phyloP scores from a whole-genome alignment of 495 filamentous ascomycete species.

The Astrothelium macrocarpum region DNA sequence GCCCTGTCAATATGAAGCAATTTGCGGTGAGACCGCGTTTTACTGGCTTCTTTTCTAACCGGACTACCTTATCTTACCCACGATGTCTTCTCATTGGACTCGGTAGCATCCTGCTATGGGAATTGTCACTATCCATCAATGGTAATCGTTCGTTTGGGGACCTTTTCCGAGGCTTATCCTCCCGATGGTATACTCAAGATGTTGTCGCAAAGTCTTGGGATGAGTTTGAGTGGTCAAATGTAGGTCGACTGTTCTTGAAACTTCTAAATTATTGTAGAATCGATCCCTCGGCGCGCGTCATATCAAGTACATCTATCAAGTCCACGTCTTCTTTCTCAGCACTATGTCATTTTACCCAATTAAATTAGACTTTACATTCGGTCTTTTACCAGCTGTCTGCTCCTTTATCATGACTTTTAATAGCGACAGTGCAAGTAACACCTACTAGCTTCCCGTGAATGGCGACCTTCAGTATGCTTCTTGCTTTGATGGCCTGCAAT shows the following conservation, averaged over 20 bases:
- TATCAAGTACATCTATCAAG: not conserved
- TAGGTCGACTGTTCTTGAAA: not conserved
- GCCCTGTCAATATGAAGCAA: not conserved
- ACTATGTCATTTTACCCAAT: no score
- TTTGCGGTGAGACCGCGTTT: not conserved
- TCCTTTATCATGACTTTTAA: no score
- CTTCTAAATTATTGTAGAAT: no score
- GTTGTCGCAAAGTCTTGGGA: not conserved
- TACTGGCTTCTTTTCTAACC: not conserved
- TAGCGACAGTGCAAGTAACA: not conserved
- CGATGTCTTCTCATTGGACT: not conserved
- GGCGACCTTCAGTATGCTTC: not conserved
- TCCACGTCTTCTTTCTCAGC: no score
- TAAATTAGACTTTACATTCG: no score
- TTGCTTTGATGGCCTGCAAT: constrained; percentile 22
- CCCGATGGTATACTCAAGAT: not conserved
- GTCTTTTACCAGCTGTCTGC: no score
- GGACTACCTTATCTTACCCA: not conserved
- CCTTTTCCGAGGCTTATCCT: not conserved
- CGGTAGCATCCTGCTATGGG: not conserved
- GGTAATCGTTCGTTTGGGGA: not conserved
- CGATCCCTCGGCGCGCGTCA: no score
- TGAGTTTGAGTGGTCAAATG: not conserved
- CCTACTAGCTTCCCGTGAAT: not conserved
- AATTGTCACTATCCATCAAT: not conserved